These are phyloP conservation scores for Glebionis coronaria DNA, from an alignment of 129 eudicot genomes.

Conservation along the genomic window DNA sequence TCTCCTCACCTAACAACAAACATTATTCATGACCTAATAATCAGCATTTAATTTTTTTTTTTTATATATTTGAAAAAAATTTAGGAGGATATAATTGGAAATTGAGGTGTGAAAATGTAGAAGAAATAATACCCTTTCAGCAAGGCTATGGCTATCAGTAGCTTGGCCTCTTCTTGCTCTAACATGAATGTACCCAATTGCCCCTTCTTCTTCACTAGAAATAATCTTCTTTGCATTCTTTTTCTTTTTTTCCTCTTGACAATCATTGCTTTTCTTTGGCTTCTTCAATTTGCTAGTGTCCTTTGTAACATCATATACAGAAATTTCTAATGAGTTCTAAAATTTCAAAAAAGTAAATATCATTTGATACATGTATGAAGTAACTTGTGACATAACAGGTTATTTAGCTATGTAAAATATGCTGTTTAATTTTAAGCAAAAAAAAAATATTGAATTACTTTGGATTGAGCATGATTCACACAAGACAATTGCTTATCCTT, in stretches of 20 bases:
- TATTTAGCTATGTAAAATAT: too few species aligned
- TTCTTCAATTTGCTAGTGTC: conserved; percentile 44
- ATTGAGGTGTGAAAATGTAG: conserved; percentile 24
- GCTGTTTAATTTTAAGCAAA: background rate
- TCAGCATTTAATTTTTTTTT: background rate
- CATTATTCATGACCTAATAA: background rate
- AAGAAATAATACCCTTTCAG: conserved; percentile 75
- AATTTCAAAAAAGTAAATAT: too few species aligned
- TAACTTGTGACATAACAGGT: too few species aligned
- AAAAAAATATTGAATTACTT: conserved; percentile 37
- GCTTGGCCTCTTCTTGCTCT: conserved; percentile 99
- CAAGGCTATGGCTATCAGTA: conserved; percentile 94
- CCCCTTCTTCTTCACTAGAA: conserved; percentile 24
- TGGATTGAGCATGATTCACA: conserved; percentile 46
- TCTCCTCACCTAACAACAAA: conserved; percentile 68
- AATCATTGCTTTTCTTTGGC: conserved; percentile 39
- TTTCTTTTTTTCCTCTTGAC: conserved; percentile 37
- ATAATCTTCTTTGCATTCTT: conserved; percentile 20
- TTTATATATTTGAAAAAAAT: background rate
- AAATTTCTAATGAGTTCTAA: background rate
- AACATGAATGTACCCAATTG: conserved; percentile 80
- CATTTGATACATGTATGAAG: too few species aligned
- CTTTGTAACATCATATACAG: conserved; percentile 13
- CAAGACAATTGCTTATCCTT: conserved; percentile 42
- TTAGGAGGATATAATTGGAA: conserved; percentile 24